These are phyloP conservation scores for Cyclocybe cylindracea DNA, from an alignment of 768 basidiomycete species.

Conservation along the genomic window DNA sequence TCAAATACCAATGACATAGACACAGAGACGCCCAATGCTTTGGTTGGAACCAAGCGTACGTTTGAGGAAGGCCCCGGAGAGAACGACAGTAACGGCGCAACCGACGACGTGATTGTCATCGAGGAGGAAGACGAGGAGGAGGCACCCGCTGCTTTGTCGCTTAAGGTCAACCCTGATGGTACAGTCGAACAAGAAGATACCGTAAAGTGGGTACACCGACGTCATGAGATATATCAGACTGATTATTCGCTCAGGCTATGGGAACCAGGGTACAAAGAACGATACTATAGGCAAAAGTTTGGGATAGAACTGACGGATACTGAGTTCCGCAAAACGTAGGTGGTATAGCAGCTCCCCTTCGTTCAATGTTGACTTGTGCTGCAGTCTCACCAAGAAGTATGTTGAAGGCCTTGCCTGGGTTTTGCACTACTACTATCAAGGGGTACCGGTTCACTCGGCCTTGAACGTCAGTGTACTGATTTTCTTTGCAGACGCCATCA, in stretches of 20 bases:
- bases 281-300: constrained; percentile 96
- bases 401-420: constrained; percentile 97
- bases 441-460: constrained; percentile 51
- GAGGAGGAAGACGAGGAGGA: constrained; percentile 56
- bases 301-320: constrained; percentile 68
- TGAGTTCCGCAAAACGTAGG: constrained; percentile 75
- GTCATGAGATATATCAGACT: not conserved
- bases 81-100: constrained; percentile 34
- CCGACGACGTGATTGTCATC: constrained; percentile 46
- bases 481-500: constrained; percentile 66
- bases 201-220: constrained; percentile 69
- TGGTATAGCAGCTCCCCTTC: constrained; percentile 7
- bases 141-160: constrained; percentile 42
- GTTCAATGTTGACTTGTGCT: constrained; percentile 4
- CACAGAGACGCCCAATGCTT: constrained; percentile 12
- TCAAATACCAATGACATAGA: constrained; percentile 19
- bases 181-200: constrained; percentile 94
- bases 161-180: constrained; percentile 88
- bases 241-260: constrained; percentile 62
- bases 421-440: constrained; percentile 97
- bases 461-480: constrained; percentile 9
- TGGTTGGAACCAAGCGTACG: constrained; percentile 40
- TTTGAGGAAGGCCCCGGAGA: constrained; percentile 48
- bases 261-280: constrained; percentile 94
- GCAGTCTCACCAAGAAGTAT: constrained; percentile 79